phyloP scores from a whole-genome alignment of 148 eudicot genomes.

The Pharnaceum exiguum region DNA sequence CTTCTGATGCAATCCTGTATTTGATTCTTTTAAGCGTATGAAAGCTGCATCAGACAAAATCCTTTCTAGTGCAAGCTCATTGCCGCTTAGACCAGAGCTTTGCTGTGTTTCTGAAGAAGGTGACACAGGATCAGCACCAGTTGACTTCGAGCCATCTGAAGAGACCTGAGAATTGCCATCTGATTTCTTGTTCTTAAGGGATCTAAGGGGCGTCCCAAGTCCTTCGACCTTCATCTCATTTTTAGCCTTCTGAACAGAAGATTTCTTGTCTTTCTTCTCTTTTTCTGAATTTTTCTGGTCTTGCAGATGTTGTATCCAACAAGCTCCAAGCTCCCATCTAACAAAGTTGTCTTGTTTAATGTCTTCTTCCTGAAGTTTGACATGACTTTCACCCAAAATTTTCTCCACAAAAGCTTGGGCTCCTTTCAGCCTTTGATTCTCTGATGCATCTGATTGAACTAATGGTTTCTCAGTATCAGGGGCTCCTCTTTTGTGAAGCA shows the following conservation, averaged over 20 bases:
- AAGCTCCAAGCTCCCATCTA: conserved; percentile 99
- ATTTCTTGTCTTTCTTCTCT: conserved; percentile 85
- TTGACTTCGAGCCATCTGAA: conserved; percentile 35
- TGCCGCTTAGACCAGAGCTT: conserved; percentile 37
- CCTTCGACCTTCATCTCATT: conserved; percentile 96
- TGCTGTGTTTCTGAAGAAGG: conserved; percentile 32
- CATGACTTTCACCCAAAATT: conserved; percentile 65
- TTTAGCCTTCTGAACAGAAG: conserved; percentile 59
- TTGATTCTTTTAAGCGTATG: conserved; percentile 74
- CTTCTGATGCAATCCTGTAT: conserved; percentile 93
- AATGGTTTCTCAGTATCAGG: conserved; percentile 40
- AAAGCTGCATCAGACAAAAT: conserved; percentile 89
- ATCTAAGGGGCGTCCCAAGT: conserved; percentile 86
- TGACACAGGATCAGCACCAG: conserved; percentile 29
- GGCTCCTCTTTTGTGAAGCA: conserved; percentile 70
- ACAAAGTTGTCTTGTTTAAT: conserved; percentile 46
- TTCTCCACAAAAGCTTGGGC: conserved; percentile 63
- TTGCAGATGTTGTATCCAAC: conserved; percentile 99
- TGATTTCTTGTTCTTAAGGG: conserved; percentile 74
- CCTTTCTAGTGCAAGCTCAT: conserved; percentile 51
- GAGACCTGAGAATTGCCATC: conserved; percentile 41
- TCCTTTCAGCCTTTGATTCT: conserved; percentile 39
- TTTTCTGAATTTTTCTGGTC: conserved; percentile 86
- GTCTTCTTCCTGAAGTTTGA: conserved; percentile 69
- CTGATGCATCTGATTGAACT: conserved; percentile 31